Conservation (phyloP, 345 rosid genomes). For the Boechera divaricarpa region DNA sequence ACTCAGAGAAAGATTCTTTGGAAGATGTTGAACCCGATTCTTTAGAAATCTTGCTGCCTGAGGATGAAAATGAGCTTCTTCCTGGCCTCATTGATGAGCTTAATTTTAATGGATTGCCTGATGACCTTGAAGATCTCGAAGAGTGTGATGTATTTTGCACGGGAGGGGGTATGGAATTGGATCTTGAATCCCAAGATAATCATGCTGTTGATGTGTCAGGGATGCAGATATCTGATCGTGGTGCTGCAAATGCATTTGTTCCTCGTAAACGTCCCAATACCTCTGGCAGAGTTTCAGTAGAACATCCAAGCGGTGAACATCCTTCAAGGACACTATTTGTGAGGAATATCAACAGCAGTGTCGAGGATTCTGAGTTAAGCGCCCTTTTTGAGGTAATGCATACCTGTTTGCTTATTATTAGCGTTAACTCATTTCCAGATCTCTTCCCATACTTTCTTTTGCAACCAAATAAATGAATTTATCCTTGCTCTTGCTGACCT, state of each 20-base stretch:
- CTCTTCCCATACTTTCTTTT: neutral
- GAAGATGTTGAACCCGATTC: constrained; percentile 60
- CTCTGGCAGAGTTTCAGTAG: constrained; percentile 75
- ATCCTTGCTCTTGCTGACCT: constrained; percentile 16
- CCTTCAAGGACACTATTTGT: constrained; percentile 97
- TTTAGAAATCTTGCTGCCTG: constrained; percentile 69
- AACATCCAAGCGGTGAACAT: constrained; percentile 96
- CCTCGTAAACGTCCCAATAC: constrained; percentile 60
- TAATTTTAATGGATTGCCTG: constrained; percentile 67
- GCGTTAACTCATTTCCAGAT: neutral
- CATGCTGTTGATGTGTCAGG: constrained; percentile 54
- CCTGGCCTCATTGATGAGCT: constrained; percentile 85
- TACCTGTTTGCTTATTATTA: neutral
- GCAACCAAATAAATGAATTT: neutral
- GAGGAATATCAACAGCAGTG: constrained; percentile 92
- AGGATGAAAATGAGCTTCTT: constrained; percentile 84
- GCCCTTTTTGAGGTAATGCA: constrained; percentile 84
- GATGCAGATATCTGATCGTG: constrained; percentile 59
- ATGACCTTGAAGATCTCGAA: constrained; percentile 73
- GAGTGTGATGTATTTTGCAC: constrained; percentile 83
- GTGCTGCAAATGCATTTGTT: constrained; percentile 54
- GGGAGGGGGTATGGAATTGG: constrained; percentile 93
- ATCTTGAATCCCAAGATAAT: constrained; percentile 64
- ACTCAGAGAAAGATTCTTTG: constrained; percentile 56
- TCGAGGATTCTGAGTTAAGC: constrained; percentile 82